These are phyloP conservation scores for Madurella mycetomatis DNA, from an alignment of 2,329 filamentous ascomycete species.

Conservation along the genomic window DNA sequence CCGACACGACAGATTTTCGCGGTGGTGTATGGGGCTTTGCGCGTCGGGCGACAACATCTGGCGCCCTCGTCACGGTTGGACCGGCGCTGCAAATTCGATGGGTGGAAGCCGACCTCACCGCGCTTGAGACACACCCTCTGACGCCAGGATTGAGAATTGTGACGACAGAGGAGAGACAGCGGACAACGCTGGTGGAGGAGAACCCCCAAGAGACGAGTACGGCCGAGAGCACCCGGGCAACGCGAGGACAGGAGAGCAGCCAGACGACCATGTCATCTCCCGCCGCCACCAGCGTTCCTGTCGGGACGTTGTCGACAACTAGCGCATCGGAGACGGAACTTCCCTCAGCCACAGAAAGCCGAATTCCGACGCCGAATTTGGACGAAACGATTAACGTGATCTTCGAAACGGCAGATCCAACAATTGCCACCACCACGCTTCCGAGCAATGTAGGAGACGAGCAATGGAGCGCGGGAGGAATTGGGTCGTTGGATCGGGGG, in stretches of 20 bases:
- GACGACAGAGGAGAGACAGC: neutral
- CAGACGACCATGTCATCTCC: too few relatives aligned
- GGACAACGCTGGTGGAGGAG: neutral
- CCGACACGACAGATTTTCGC: slow-evolving; percentile 37
- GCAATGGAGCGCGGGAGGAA: neutral
- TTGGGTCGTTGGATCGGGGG: slow-evolving; percentile 8
- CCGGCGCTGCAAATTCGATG: slow-evolving; percentile 39
- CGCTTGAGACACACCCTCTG: slow-evolving; percentile 36
- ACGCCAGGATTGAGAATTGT: slow-evolving; percentile 30
- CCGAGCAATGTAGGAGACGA: neutral
- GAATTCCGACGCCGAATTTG: neutral
- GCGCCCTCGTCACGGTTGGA: slow-evolving; percentile 30
- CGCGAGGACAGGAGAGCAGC: too few relatives aligned
- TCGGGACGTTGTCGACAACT: neutral
- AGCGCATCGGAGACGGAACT: neutral
- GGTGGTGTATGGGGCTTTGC: slow-evolving; percentile 37
- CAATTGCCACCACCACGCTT: neutral
- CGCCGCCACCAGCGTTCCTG: neutral
- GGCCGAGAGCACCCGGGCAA: too few relatives aligned
- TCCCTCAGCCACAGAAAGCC: neutral
- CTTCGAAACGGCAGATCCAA: slow-evolving; percentile 1
- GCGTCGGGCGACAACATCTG: slow-evolving; percentile 18
- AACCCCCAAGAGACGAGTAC: too few relatives aligned
- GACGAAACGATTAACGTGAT: neutral
- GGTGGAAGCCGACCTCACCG: slow-evolving; percentile 32